These are phyloP conservation scores for Zygoascus meyerae DNA, from an alignment of 1,139 yeast genomes.

Conservation along the genomic window DNA sequence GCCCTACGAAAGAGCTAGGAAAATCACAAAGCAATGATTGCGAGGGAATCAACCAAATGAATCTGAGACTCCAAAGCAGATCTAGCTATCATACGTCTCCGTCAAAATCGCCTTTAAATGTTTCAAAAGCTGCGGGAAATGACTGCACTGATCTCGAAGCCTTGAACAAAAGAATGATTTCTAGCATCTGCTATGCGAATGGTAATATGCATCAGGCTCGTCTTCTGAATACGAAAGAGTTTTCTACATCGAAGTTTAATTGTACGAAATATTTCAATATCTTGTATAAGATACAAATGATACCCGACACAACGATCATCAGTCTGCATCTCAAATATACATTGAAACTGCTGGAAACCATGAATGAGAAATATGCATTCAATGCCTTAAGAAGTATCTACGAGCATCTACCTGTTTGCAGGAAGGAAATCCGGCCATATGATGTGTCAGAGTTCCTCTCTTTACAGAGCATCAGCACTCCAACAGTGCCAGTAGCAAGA, in stretches of 20 bases:
- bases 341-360: neutral
- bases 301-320: slow-evolving; percentile 5
- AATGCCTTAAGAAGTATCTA: slow-evolving; percentile 1
- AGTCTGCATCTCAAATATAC: slow-evolving; percentile 8
- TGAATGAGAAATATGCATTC: slow-evolving; percentile 5
- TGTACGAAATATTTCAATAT: slow-evolving; percentile 7
- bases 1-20: neutral
- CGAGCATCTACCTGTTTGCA: neutral
- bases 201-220: neutral
- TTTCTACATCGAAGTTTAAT: slow-evolving; percentile 3
- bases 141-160: neutral
- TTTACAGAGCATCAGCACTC: neutral
- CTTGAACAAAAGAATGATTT: slow-evolving; percentile 1
- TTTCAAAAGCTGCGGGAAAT: too few relatives aligned
- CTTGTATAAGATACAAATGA: slow-evolving; percentile 4
- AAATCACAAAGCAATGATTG: too few relatives aligned
- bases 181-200: neutral
- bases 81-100: too few relatives aligned
- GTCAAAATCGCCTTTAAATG: too few relatives aligned
- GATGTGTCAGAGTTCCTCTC: slow-evolving; percentile 2
- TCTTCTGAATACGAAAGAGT: neutral
- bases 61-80: too few relatives aligned
- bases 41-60: too few relatives aligned
- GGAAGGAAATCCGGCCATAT: neutral
- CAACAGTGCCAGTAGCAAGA: slow-evolving; percentile 2